Evolutionary conservation across 2,329 filamentous ascomycete species (phyloP).

Genomic region (Arthrobotrys sinensis): DNA sequence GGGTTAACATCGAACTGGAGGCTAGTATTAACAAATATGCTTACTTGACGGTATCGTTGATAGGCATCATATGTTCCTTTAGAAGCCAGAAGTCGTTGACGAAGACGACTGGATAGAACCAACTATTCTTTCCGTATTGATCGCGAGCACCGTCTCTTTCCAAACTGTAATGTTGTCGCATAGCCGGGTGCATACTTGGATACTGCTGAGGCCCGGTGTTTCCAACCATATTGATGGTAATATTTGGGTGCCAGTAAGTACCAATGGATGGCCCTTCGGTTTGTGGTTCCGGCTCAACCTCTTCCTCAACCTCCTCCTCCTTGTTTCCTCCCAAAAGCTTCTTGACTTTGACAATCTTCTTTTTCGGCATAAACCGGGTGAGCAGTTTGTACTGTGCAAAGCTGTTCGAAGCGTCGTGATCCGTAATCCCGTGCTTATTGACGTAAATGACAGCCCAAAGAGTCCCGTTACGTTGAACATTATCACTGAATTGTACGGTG

Average conservation of each 20-base stretch:
- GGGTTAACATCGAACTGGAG: not conserved
- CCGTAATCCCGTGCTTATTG: conserved; percentile 79
- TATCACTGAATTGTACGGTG: conserved; percentile 80
- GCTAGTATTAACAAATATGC: conserved; percentile 67
- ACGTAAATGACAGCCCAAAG: conserved; percentile 96
- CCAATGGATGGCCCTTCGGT: conserved; percentile 77
- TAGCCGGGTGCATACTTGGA: conserved; percentile 78
- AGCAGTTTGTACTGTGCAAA: conserved; percentile 88
- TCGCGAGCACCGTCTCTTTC: conserved; percentile 87
- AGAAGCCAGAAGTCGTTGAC: conserved; percentile 99
- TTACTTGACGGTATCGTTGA: conserved; percentile 89
- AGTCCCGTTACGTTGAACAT: conserved; percentile 91
- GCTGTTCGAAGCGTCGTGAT: conserved; percentile 82
- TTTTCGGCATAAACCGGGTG: conserved; percentile 91
- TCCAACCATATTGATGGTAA: conserved; percentile 88
- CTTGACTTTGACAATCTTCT: conserved; percentile 88
- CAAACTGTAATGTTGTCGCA: conserved; percentile 82
- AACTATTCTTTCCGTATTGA: conserved; percentile 85
- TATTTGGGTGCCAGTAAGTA: conserved; percentile 95
- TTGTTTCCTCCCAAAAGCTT: conserved; percentile 78
- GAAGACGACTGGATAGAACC: conserved; percentile 93
- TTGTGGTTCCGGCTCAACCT: conserved; percentile 71
- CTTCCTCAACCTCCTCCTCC: conserved; percentile 71
- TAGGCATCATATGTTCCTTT: conserved; percentile 86
- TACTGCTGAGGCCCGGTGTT: conserved; percentile 81